A percentile compares a stretch with the other conserved stretches of the same genome.
phyloP scores from a whole-genome alignment of 768 basidiomycete genomes.

The Rhizopogon vinicolor region DNA sequence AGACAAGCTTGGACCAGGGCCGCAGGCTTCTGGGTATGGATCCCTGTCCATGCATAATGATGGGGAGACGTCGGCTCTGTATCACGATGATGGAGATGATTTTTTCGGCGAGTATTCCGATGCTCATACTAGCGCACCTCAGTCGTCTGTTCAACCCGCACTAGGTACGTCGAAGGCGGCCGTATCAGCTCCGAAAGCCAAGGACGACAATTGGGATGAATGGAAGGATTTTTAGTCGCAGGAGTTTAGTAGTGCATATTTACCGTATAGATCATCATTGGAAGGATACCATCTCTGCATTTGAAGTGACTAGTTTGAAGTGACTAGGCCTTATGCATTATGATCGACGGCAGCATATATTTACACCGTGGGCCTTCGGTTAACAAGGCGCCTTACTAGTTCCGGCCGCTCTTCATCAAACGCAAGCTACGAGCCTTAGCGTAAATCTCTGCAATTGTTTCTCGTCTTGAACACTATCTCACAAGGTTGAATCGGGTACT shows the following conservation, averaged over 20 bases:
- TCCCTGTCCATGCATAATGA: conserved; percentile 41
- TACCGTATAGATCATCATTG: background rate
- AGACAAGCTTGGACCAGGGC: conserved; percentile 52
- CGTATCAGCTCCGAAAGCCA: conserved; percentile 23
- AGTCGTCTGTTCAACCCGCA: conserved; percentile 3
- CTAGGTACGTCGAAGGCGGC: conserved; percentile 11
- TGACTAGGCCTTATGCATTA: background rate
- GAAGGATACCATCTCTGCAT: background rate
- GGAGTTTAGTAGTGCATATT: background rate
- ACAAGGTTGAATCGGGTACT: background rate
- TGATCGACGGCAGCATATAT: too few species aligned
- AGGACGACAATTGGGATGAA: conserved; percentile 65
- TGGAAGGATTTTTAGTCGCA: conserved; percentile 74
- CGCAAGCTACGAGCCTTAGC: background rate
- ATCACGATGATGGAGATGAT: conserved; percentile 58
- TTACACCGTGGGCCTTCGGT: background rate
- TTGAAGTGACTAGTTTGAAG: background rate
- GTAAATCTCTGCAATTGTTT: background rate
- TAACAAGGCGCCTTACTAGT: background rate
- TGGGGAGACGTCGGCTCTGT: conserved; percentile 56
- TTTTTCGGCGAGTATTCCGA: conserved; percentile 42
- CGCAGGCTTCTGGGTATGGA: conserved; percentile 48
- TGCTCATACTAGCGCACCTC: conserved; percentile 12
- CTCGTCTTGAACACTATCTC: background rate
- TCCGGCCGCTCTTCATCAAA: background rate